phyloP scores from a whole-genome alignment of 2,329 filamentous ascomycete species.

The Alternaria sp. region DNA sequence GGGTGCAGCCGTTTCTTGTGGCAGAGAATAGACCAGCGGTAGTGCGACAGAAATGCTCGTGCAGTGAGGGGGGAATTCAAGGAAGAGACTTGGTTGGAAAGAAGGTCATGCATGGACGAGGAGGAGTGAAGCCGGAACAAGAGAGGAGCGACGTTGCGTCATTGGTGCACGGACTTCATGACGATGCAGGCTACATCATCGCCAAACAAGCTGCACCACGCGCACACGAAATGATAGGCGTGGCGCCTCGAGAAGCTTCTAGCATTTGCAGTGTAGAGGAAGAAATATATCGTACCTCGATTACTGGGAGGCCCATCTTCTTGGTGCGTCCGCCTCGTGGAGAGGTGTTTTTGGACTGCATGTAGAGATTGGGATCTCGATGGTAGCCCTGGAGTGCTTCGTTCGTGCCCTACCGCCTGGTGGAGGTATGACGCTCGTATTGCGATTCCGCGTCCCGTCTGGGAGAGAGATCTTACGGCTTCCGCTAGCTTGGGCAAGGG shows the following conservation, averaged over 20 bases:
- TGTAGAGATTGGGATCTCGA: conserved; percentile 12
- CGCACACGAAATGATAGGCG: conserved; percentile 21
- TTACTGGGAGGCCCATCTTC: conserved; percentile 41
- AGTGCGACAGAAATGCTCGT: conserved; percentile 23
- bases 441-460: conserved; percentile 30
- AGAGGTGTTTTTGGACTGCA: conserved; percentile 31
- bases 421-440: conserved; percentile 41
- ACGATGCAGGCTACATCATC: conserved; percentile 41
- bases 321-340: conserved; percentile 25
- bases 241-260: conserved; percentile 4
- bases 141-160: conserved; percentile 27
- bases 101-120: conserved; percentile 33
- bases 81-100: conserved; percentile 28
- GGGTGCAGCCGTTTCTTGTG: conserved; percentile 28
- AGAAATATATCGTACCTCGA: conserved; percentile 41
- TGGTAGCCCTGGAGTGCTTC: conserved; percentile 5
- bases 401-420: conserved; percentile 18
- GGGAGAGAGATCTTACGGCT: conserved; percentile 31
- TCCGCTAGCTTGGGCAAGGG: conserved; percentile 21
- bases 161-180: conserved; percentile 25
- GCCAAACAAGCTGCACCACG: conserved; percentile 26
- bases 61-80: conserved; percentile 17
- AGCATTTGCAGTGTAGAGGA: background rate
- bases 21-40: conserved; percentile 19
- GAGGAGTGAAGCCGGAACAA: conserved; percentile 33